phyloP scores from a whole-genome alignment of 2,329 filamentous ascomycete species.

The Penicillium italicum region DNA sequence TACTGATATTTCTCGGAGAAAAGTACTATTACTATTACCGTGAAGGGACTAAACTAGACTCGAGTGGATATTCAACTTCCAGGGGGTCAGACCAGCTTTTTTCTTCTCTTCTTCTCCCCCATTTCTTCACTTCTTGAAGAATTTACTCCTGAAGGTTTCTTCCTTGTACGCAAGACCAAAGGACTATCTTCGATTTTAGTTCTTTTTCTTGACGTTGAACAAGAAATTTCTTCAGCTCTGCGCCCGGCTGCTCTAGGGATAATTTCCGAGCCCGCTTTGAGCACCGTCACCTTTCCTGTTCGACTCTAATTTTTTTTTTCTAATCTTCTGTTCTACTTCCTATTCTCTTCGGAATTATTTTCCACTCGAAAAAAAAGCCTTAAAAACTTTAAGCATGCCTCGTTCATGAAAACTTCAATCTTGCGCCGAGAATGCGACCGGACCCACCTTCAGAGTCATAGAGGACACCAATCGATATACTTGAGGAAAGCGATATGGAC shows the following conservation, averaged over 20 bases:
- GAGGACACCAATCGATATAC: conserved; percentile 16
- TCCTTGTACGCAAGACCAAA: conserved; percentile 3
- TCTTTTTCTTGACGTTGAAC: conserved; percentile 6
- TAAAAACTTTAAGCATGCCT: conserved; percentile 15
- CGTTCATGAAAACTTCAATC: conserved; percentile 19
- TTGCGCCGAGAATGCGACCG: conserved; percentile 29
- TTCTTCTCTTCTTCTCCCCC: conserved; percentile 8
- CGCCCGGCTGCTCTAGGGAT: conserved; percentile 19
- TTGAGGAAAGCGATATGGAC: conserved; percentile 26
- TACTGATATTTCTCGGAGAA: not conserved
- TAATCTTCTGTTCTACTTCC: not conserved
- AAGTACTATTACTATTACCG: conserved; percentile 18
- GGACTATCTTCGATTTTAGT: conserved; percentile 1
- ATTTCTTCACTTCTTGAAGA: conserved; percentile 1
- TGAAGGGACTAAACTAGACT: conserved; percentile 21
- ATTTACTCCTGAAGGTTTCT: not conserved
- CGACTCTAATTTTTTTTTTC: not conserved
- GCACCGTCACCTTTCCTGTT: conserved; percentile 12
- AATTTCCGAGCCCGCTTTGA: conserved; percentile 21
- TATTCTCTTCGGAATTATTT: conserved; percentile 1
- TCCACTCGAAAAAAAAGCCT: not conserved
- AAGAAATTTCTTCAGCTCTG: conserved; percentile 8
- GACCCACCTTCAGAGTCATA: conserved; percentile 15
- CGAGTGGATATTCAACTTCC: conserved; percentile 26
- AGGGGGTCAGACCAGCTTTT: conserved; percentile 17